Evolutionary conservation across 495 filamentous ascomycete species (phyloP).

Genomic region (Opeltia flavorubescens): DNA sequence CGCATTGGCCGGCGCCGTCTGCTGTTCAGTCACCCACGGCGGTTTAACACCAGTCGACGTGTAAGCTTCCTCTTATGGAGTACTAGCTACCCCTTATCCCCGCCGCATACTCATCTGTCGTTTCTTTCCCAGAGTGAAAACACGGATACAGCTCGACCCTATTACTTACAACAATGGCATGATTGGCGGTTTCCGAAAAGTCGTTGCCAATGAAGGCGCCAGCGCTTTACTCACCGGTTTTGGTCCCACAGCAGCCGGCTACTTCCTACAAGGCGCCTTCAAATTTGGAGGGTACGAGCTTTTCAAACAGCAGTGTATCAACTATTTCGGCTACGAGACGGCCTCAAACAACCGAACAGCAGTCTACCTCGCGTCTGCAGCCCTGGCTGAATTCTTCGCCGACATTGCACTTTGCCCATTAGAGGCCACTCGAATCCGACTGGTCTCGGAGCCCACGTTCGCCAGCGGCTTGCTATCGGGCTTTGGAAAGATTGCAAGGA

Average conservation of each 20-base stretch:
- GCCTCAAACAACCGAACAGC: slow-evolving; percentile 76
- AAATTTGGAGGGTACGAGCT: slow-evolving; percentile 94
- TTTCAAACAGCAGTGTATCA: slow-evolving; percentile 90
- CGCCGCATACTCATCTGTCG: background rate
- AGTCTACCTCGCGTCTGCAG: slow-evolving; percentile 78
- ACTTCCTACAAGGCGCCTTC: slow-evolving; percentile 90
- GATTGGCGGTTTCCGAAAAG: slow-evolving; percentile 75
- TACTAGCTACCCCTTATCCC: background rate
- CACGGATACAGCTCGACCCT: slow-evolving; percentile 85
- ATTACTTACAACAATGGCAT: slow-evolving; percentile 79
- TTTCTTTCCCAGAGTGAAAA: slow-evolving; percentile 67
- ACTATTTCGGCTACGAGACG: slow-evolving; percentile 62
- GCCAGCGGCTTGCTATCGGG: slow-evolving; percentile 68
- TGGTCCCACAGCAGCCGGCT: slow-evolving; percentile 78
- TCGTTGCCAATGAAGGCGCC: slow-evolving; percentile 71
- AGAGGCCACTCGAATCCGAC: slow-evolving; percentile 89
- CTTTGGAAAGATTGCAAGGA: slow-evolving; percentile 72
- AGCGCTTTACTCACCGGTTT: slow-evolving; percentile 78
- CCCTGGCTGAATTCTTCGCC: slow-evolving; percentile 81
- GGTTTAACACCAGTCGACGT: slow-evolving; percentile 89
- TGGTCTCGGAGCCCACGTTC: slow-evolving; percentile 81
- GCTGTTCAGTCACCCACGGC: slow-evolving; percentile 90
- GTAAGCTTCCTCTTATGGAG: slow-evolving; percentile 47
- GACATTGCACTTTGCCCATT: slow-evolving; percentile 89
- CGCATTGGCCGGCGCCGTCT: slow-evolving; percentile 85